Conservation (phyloP, 371 early-diverging fungal species). For the Saksenaea oblongispora region DNA sequence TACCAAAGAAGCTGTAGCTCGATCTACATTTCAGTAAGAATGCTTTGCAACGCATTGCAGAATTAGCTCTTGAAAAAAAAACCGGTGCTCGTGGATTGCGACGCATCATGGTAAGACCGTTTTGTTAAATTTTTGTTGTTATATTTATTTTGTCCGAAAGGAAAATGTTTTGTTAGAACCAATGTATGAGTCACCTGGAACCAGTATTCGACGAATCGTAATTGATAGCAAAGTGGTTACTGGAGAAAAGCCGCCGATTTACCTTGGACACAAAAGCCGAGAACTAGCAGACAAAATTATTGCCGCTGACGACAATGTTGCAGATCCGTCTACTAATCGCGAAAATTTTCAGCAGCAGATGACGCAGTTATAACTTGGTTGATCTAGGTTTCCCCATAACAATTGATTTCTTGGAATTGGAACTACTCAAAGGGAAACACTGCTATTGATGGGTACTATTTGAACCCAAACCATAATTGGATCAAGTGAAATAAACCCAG, state of each 20-base stretch:
- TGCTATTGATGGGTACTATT: too few species aligned
- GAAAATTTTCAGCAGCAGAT: constrained; percentile 8
- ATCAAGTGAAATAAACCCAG: too few species aligned
- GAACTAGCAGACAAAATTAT: constrained; percentile 29
- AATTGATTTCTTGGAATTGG: too few species aligned
- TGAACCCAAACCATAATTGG: too few species aligned
- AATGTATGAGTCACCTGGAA: constrained; percentile 84
- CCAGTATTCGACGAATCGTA: constrained; percentile 67
- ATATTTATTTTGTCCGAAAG: constrained; percentile 17
- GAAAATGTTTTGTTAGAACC: constrained; percentile 77
- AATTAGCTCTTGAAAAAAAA: constrained; percentile 78
- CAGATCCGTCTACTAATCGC: neutral
- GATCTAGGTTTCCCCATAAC: too few species aligned
- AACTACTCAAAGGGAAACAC: too few species aligned
- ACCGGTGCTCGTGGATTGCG: constrained; percentile 91
- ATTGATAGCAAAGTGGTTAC: constrained; percentile 67
- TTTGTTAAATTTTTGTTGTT: neutral
- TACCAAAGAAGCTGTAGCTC: constrained; percentile 18
- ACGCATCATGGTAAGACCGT: constrained; percentile 68
- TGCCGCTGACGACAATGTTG: constrained; percentile 32
- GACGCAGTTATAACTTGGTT: constrained; percentile 16
- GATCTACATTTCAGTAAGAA: constrained; percentile 72
- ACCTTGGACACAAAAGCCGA: constrained; percentile 62
- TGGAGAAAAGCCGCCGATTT: constrained; percentile 61
- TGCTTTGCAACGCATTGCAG: constrained; percentile 73